Conservation (phyloP, 139 green algal genomes). For the Chlorella sp. region DNA sequence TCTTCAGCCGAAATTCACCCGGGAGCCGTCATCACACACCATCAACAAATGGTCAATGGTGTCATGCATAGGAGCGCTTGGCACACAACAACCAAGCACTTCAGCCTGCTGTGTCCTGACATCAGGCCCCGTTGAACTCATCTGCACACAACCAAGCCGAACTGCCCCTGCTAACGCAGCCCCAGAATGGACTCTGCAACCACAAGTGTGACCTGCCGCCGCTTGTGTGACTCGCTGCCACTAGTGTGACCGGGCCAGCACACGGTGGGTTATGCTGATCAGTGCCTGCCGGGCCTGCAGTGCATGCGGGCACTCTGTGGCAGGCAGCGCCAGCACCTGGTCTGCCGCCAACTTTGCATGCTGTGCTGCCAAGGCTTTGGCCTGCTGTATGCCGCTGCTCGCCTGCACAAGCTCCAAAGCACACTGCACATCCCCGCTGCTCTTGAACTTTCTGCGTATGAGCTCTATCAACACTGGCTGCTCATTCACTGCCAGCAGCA, state of each 20-base stretch:
- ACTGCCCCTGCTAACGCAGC: too few species aligned
- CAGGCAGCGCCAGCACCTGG: slow-evolving; percentile 30
- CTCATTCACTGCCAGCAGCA: slow-evolving; percentile 69
- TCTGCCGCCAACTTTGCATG: slow-evolving; percentile 55
- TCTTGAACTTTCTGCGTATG: slow-evolving; percentile 82
- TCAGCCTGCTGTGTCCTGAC: too few species aligned
- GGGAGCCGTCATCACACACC: too few species aligned
- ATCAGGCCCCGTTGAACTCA: too few species aligned
- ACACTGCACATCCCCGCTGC: slow-evolving; percentile 58
- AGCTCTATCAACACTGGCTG: slow-evolving; percentile 54
- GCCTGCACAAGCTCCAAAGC: slow-evolving; percentile 48
- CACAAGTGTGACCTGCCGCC: slow-evolving; percentile 44
- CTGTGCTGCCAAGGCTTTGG: slow-evolving; percentile 64
- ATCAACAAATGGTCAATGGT: too few species aligned
- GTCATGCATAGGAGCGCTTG: too few species aligned
- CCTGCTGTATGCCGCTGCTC: slow-evolving; percentile 60
- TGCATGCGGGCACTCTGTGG: not conserved
- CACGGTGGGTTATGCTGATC: slow-evolving; percentile 54
- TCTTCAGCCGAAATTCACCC: too few species aligned
- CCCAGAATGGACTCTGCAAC: too few species aligned
- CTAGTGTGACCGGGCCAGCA: too few species aligned
- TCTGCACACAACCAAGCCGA: too few species aligned
- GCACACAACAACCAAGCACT: too few species aligned
- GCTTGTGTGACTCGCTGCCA: too few species aligned
- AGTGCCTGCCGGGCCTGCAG: slow-evolving; percentile 28